Evolutionary conservation across 169 alveolate genomes (phyloP).

Genomic region (Theileria luwenshuni): DNA sequence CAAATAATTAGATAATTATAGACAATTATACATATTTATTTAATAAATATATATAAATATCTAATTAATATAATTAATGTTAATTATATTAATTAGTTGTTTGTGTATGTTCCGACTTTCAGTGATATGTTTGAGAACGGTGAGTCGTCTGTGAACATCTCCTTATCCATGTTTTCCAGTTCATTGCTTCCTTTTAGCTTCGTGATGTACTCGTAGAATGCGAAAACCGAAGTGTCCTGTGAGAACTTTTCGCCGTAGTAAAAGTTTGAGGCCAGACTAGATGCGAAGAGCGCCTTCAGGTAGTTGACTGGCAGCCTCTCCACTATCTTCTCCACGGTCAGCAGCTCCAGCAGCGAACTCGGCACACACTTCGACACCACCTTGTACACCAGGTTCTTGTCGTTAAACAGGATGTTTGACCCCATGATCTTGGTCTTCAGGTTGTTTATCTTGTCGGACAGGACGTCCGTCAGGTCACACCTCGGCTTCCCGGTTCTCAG

Average conservation of each 20-base stretch:
- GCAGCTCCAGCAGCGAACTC: conserved; percentile 62
- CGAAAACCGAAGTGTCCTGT: conserved; percentile 79
- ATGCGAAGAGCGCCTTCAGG: conserved; percentile 76
- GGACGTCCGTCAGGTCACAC: conserved; percentile 80
- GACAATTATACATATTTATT: background rate
- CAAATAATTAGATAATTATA: background rate
- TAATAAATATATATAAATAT: background rate
- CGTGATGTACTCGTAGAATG: conserved; percentile 77
- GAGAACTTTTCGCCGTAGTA: conserved; percentile 76
- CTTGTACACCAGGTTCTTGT: conserved; percentile 44
- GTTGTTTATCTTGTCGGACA: conserved; percentile 77
- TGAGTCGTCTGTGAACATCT: conserved; percentile 15
- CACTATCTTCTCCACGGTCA: conserved; percentile 68
- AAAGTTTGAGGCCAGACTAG: conserved; percentile 79
- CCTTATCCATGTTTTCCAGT: background rate
- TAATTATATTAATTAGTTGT: background rate
- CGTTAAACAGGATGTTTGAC: conserved; percentile 73
- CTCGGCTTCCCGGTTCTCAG: conserved; percentile 77
- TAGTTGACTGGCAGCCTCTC: conserved; percentile 78
- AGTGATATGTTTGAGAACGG: conserved; percentile 12
- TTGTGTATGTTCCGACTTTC: background rate
- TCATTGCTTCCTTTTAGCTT: conserved; percentile 34
- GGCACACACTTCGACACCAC: conserved; percentile 70
- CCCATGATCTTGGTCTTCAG: conserved; percentile 71
- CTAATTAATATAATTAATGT: background rate